Percentiles rank a stretch among this genome's conserved stretches.
phyloP scores from a whole-genome alignment of 1,284 basidiomycete species.

The Tilletia walkeri region DNA sequence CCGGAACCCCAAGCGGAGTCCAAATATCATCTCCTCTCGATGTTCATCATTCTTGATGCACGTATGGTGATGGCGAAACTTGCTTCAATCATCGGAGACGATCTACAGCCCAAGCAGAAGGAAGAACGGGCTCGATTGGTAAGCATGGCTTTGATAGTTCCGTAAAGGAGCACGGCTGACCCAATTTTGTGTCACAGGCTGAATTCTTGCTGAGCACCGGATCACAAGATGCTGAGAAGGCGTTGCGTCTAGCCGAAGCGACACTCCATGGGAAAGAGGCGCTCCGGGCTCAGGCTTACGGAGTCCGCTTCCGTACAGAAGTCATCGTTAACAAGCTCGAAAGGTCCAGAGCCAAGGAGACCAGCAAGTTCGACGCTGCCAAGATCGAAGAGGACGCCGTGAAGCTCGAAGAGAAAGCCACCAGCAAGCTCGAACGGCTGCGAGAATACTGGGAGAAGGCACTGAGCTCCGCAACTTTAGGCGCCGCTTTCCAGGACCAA shows the following conservation, averaged over 20 bases:
- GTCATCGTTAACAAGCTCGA: conserved; percentile 53
- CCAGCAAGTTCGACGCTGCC: too few relatives aligned
- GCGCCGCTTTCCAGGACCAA: not conserved
- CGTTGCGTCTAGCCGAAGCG: conserved; percentile 11
- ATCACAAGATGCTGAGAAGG: not conserved
- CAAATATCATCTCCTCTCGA: conserved; percentile 56
- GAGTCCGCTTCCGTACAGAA: conserved; percentile 37
- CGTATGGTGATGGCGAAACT: conserved; percentile 38
- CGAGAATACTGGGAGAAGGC: too few relatives aligned
- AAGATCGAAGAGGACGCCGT: too few relatives aligned
- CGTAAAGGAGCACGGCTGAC: not conserved
- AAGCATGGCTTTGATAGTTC: conserved; percentile 40
- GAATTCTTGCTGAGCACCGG: not conserved
- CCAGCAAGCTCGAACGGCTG: too few relatives aligned
- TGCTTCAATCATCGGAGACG: not conserved
- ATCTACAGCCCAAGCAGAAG: not conserved
- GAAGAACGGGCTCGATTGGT: not conserved
- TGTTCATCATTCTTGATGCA: conserved; percentile 59
- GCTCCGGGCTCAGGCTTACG: conserved; percentile 26
- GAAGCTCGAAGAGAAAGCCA: too few relatives aligned
- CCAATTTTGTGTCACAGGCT: not conserved
- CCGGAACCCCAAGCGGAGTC: conserved; percentile 55
- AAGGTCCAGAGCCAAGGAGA: too few relatives aligned
- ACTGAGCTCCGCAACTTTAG: not conserved
- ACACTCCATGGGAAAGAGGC: conserved; percentile 27